Conservation (phyloP, 73 alveolate species). For the Paramecium sexaurelia region DNA sequence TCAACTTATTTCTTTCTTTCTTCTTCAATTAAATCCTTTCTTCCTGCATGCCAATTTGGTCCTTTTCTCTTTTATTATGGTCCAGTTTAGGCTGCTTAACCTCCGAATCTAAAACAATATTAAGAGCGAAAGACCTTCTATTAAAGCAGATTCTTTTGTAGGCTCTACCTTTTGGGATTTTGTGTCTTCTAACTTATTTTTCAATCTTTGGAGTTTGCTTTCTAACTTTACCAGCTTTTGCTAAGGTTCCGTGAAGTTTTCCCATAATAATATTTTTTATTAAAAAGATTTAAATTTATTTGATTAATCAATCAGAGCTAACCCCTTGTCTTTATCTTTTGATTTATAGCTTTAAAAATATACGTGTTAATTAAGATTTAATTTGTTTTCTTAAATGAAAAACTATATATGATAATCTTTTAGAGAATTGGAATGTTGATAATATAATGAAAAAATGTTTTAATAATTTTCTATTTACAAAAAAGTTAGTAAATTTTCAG, state of each 20-base stretch:
- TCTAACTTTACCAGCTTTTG: conserved; percentile 73
- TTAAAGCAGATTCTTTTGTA: conserved; percentile 94
- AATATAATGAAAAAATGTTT: too few species aligned
- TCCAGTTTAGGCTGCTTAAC: not conserved
- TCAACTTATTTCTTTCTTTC: conserved; percentile 51
- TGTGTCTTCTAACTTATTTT: conserved; percentile 90
- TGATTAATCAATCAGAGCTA: conserved; percentile 1
- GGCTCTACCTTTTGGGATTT: conserved; percentile 94
- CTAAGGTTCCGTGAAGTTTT: conserved; percentile 70
- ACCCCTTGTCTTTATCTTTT: not conserved
- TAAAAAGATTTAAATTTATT: conserved; percentile 57
- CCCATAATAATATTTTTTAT: conserved; percentile 52
- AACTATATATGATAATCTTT: too few species aligned
- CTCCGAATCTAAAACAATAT: not conserved
- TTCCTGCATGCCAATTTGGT: conserved; percentile 74
- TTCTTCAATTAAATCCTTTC: conserved; percentile 66
- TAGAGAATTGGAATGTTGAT: too few species aligned
- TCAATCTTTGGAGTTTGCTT: conserved; percentile 77
- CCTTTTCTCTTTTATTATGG: conserved; percentile 60
- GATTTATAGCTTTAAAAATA: not conserved
- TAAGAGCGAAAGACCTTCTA: conserved; percentile 76
- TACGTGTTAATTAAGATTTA: not conserved
- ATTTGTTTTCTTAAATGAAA: too few species aligned
- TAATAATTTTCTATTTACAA: too few species aligned
- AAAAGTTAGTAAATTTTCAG: too few species aligned